phyloP scores from a whole-genome alignment of 805 yeast genomes.

The Saturnispora besseyi region DNA sequence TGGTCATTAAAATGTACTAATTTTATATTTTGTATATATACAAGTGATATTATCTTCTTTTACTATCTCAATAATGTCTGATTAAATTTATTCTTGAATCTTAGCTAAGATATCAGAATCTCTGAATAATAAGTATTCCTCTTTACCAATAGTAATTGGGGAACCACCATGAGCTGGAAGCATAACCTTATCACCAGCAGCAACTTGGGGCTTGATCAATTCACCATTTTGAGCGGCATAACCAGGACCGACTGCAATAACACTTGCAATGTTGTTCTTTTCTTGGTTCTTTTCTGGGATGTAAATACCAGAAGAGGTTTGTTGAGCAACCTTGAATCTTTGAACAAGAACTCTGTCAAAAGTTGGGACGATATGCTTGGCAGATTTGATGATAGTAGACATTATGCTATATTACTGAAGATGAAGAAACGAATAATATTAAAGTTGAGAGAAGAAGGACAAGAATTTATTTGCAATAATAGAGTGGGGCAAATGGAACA shows the following conservation, averaged over 20 bases:
- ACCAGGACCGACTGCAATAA: conserved; percentile 95
- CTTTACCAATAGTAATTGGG: conserved; percentile 68
- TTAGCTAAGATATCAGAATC: conserved; percentile 94
- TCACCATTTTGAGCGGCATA: conserved; percentile 67
- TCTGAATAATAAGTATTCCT: conserved; percentile 56
- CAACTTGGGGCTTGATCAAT: conserved; percentile 62
- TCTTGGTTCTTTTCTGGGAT: conserved; percentile 95
- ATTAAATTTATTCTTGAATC: conserved; percentile 46
- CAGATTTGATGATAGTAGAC: conserved; percentile 67
- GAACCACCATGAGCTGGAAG: conserved; percentile 95
- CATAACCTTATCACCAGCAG: conserved; percentile 87
- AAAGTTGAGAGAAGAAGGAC: not conserved
- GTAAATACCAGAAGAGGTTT: conserved; percentile 88
- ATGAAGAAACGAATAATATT: not conserved
- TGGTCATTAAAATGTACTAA: not conserved
- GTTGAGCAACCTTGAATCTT: conserved; percentile 81
- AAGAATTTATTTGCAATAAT: not conserved
- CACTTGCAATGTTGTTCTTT: conserved; percentile 87
- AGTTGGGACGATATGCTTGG: conserved; percentile 82
- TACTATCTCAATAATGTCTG: no score
- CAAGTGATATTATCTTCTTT: not conserved
- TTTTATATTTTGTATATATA: conserved; percentile 1
- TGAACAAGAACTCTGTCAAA: conserved; percentile 95
- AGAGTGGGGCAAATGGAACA: not conserved
- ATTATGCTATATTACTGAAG: not conserved